Evolutionary conservation across 768 basidiomycete genomes (phyloP).

Genomic region (Pleurotus cornucopiae): DNA sequence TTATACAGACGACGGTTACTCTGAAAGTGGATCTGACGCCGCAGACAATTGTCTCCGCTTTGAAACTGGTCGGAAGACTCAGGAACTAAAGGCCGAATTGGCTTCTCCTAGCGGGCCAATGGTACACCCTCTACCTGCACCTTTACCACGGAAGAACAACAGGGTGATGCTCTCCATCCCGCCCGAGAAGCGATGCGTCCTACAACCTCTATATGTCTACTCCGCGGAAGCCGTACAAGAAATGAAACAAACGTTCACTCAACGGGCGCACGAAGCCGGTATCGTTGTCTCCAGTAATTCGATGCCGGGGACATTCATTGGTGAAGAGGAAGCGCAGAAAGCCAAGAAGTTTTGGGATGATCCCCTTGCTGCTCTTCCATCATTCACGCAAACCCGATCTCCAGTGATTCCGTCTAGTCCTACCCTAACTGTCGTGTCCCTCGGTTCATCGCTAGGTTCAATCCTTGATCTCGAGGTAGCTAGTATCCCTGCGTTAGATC

Average conservation of each 20-base stretch:
- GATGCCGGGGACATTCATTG: background rate
- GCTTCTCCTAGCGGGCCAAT: too few relatives aligned
- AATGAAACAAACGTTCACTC: background rate
- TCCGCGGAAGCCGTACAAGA: background rate
- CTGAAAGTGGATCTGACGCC: background rate
- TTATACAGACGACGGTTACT: background rate
- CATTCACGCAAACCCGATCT: background rate
- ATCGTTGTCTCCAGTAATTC: background rate
- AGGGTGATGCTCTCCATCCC: background rate
- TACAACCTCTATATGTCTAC: background rate
- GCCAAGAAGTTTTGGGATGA: constrained; percentile 7
- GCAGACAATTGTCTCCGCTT: background rate
- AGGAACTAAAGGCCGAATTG: background rate
- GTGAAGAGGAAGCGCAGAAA: background rate
- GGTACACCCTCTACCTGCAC: background rate
- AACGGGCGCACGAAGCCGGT: background rate
- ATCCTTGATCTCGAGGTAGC: background rate
- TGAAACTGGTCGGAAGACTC: background rate
- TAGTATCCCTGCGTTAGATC: background rate
- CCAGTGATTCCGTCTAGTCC: background rate
- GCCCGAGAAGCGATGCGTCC: background rate
- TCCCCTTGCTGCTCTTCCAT: background rate
- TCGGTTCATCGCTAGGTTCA: background rate
- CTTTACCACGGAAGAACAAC: background rate
- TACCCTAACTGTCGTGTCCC: background rate